phyloP scores from a whole-genome alignment of 2,329 filamentous ascomycete genomes.

The Neodidymelliopsis sp. region DNA sequence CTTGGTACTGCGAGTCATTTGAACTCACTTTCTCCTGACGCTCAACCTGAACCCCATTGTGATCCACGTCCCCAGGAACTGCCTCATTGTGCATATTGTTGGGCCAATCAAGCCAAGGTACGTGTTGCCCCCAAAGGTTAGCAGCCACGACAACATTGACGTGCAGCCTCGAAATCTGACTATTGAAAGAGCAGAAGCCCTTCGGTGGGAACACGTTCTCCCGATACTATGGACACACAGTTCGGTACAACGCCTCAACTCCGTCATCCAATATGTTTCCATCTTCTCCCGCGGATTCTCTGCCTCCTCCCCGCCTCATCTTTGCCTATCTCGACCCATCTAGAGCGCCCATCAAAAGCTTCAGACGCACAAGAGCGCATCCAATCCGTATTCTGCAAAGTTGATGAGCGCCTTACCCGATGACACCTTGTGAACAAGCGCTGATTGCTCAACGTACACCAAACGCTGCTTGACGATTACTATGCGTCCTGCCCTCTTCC shows the following conservation, averaged over 20 bases:
- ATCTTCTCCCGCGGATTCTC: slow-evolving; percentile 15
- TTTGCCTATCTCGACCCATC: slow-evolving; percentile 1
- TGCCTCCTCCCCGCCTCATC: slow-evolving; percentile 11
- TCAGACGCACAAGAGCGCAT: slow-evolving; percentile 6
- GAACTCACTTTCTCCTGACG: slow-evolving; percentile 10
- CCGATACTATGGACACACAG: slow-evolving; percentile 8
- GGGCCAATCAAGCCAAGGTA: slow-evolving; percentile 39
- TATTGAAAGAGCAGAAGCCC: neutral
- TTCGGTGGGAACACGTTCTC: slow-evolving; percentile 18
- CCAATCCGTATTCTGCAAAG: neutral
- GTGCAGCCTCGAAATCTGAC: slow-evolving; percentile 12
- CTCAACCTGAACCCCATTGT: slow-evolving; percentile 1
- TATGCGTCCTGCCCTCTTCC: slow-evolving; percentile 15
- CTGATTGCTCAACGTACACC: slow-evolving; percentile 32
- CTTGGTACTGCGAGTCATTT: slow-evolving; percentile 15
- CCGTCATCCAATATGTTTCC: slow-evolving; percentile 20
- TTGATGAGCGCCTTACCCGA: slow-evolving; percentile 14
- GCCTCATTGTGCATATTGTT: slow-evolving; percentile 22
- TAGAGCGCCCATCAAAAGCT: neutral
- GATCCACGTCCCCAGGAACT: slow-evolving; percentile 7
- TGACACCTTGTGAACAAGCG: slow-evolving; percentile 22
- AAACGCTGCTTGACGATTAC: slow-evolving; percentile 31
- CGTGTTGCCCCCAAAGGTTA: slow-evolving; percentile 33
- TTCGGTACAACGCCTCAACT: slow-evolving; percentile 3
- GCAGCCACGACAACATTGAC: slow-evolving; percentile 33